phyloP scores from a whole-genome alignment of 805 yeast genomes.

The Ogataea populi-albae region DNA sequence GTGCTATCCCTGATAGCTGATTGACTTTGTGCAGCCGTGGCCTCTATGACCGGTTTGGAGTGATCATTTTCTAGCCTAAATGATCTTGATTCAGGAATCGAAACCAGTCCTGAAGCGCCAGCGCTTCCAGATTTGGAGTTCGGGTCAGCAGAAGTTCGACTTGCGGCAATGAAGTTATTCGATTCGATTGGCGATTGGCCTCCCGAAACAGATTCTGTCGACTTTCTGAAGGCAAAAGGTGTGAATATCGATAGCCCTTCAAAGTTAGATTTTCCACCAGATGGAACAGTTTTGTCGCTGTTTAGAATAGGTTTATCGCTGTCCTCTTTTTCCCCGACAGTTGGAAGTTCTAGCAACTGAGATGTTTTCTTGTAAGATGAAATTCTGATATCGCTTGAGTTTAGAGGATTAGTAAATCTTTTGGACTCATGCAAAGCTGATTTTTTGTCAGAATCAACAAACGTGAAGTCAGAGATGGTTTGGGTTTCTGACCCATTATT shows the following conservation, averaged over 20 bases:
- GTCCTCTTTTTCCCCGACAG: constrained; percentile 24
- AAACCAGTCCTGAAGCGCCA: constrained; percentile 2
- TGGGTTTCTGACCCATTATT: constrained; percentile 7
- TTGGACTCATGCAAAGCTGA: constrained; percentile 18
- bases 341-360: constrained; percentile 17
- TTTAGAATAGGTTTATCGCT: constrained; percentile 1
- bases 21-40: neutral
- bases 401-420: constrained; percentile 23
- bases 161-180: neutral
- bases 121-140: neutral
- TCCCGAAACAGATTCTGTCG: neutral
- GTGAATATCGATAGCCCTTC: neutral
- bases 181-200: neutral
- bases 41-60: neutral
- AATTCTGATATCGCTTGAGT: constrained; percentile 10
- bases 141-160: neutral
- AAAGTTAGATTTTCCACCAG: neutral
- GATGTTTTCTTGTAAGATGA: constrained; percentile 18
- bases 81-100: constrained; percentile 15
- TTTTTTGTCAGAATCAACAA: constrained; percentile 21
- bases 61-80: constrained; percentile 8
- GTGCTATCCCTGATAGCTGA: constrained; percentile 12
- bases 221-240: neutral
- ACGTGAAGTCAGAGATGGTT: constrained; percentile 7
- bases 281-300: too few species aligned